phyloP scores from a whole-genome alignment of 2,329 filamentous ascomycete species.

The Aulographum hederae region DNA sequence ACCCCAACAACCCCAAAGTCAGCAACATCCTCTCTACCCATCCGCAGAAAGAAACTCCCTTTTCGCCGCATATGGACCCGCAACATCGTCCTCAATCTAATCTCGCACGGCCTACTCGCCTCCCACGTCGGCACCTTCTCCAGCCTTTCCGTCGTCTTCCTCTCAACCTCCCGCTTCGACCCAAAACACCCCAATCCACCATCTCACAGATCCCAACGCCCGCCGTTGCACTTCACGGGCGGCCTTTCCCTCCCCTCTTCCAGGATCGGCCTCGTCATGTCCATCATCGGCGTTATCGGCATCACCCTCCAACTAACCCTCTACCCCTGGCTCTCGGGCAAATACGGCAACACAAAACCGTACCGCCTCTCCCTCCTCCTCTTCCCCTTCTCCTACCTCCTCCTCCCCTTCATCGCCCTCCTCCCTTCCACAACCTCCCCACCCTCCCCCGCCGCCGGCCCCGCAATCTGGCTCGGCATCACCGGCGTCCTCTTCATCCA shows the following conservation, averaged over 20 bases:
- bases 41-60: conserved; percentile 14
- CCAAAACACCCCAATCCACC: conserved; percentile 15
- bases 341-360: conserved; percentile 21
- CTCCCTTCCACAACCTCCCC: conserved; percentile 20
- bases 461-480: conserved; percentile 24
- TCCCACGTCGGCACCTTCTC: conserved; percentile 31
- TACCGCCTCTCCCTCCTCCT: conserved; percentile 23
- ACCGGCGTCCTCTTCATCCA: conserved; percentile 23
- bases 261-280: conserved; percentile 26
- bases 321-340: conserved; percentile 23
- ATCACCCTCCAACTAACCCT: conserved; percentile 26
- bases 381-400: conserved; percentile 25
- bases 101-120: conserved; percentile 25
- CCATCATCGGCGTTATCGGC: conserved; percentile 28
- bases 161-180: conserved; percentile 26
- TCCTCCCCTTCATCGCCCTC: conserved; percentile 24
- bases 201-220: conserved; percentile 16
- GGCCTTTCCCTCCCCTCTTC: conserved; percentile 28
- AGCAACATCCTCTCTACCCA: not conserved
- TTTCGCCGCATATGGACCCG: conserved; percentile 28
- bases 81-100: conserved; percentile 24
- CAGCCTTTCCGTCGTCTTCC: conserved; percentile 30
- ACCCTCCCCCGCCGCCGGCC: conserved; percentile 20
- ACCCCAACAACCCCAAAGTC: not conserved
- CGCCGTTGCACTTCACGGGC: conserved; percentile 27